A percentile compares a stretch with the other conserved stretches of the same genome.
Evolutionary conservation across 108 stramenopile genomes (phyloP).

Genomic region (Nannochloropsis salina): DNA sequence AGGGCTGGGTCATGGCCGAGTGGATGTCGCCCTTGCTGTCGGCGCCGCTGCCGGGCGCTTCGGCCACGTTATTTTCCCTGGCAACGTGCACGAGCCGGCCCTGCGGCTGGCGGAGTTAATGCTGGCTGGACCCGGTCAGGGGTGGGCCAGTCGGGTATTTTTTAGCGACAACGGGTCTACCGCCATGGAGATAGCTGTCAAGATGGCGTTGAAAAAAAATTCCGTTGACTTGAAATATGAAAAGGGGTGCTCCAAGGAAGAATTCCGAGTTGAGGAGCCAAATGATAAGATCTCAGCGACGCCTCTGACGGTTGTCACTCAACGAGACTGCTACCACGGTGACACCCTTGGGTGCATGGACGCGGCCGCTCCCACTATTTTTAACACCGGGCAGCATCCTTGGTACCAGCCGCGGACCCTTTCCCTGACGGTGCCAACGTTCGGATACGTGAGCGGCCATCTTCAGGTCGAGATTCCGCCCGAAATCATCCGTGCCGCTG

Average conservation of each 20-base stretch:
- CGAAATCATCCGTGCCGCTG: neutral
- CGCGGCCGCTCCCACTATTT: conserved; percentile 38
- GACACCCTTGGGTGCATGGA: conserved; percentile 47
- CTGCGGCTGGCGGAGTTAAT: conserved; percentile 43
- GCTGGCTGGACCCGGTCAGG: conserved; percentile 40
- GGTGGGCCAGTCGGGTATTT: conserved; percentile 50
- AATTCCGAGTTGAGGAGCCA: neutral
- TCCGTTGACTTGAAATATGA: neutral
- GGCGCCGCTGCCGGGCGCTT: conserved; percentile 50
- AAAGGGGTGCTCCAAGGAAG: neutral
- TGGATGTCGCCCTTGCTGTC: conserved; percentile 40
- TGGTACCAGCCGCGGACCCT: conserved; percentile 40
- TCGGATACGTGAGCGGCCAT: conserved; percentile 25
- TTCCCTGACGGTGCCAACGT: conserved; percentile 37
- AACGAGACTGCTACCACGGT: conserved; percentile 44
- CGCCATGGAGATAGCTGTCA: conserved; percentile 44
- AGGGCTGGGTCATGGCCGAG: conserved; percentile 49
- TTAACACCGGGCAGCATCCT: conserved; percentile 24
- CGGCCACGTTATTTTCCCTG: conserved; percentile 51
- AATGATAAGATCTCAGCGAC: too few relatives aligned
- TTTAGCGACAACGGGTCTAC: conserved; percentile 50
- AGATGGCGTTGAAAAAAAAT: conserved; percentile 43
- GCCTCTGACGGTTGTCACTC: conserved; percentile 34
- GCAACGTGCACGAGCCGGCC: conserved; percentile 45
- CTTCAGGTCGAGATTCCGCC: neutral